A percentile compares a stretch with the other conserved stretches of the same genome.
Evolutionary conservation across 2,329 filamentous ascomycete species (phyloP).

Genomic region (Phaeosphaeriaceae sp.): DNA sequence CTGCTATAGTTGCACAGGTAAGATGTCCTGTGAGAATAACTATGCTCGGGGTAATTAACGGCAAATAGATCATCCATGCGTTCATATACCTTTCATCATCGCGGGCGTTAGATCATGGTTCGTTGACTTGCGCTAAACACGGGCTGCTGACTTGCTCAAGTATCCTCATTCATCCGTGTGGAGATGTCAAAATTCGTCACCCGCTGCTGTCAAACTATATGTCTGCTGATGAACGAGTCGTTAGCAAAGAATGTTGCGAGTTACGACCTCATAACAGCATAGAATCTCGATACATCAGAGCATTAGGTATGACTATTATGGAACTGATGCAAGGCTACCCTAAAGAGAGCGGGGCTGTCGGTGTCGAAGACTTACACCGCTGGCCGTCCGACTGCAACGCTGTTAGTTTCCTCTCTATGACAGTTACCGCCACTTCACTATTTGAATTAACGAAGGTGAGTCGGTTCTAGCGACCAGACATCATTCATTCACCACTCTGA

Average conservation of each 20-base stretch:
- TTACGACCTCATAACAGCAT: slow-evolving; percentile 4
- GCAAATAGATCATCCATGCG: neutral
- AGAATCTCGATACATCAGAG: slow-evolving; percentile 21
- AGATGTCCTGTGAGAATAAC: neutral
- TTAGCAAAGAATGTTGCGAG: slow-evolving; percentile 8
- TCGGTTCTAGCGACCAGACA: neutral
- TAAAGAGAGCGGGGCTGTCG: slow-evolving; percentile 41
- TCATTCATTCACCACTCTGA: slow-evolving; percentile 8
- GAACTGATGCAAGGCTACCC: slow-evolving; percentile 46
- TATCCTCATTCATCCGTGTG: slow-evolving; percentile 32
- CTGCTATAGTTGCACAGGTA: no score
- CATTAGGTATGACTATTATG: slow-evolving; percentile 36
- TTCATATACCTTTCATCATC: neutral
- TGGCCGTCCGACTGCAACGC: slow-evolving; percentile 35
- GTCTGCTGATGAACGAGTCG: slow-evolving; percentile 2
- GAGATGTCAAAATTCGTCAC: slow-evolving; percentile 36
- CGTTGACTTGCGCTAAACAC: neutral
- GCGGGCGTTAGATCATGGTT: slow-evolving; percentile 26
- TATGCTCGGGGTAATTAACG: neutral
- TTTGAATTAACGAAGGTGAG: slow-evolving; percentile 34
- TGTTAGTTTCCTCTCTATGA: slow-evolving; percentile 41
- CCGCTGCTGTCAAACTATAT: slow-evolving; percentile 3
- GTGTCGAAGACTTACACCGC: slow-evolving; percentile 40
- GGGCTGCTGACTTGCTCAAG: slow-evolving; percentile 27
- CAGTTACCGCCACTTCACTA: slow-evolving; percentile 32